Evolutionary conservation across 139 green algal species (phyloP).

Genomic region (Limnomonas spitsbergensis): DNA sequence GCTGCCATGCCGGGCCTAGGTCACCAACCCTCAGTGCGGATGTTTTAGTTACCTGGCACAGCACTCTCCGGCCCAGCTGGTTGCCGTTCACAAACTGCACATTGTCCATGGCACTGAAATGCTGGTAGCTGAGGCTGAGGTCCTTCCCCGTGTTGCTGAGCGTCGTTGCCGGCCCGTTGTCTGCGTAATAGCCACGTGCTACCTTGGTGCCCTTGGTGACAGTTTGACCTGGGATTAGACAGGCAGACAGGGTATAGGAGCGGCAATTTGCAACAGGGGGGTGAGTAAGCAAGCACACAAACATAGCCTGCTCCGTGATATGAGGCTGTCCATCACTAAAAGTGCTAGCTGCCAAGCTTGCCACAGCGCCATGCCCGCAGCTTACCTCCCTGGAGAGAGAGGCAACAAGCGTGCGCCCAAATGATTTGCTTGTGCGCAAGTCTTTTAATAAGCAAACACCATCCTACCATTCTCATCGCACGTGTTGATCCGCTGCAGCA

Average conservation of each 20-base stretch:
- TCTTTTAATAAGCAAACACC: too few relatives aligned
- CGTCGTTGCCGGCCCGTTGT: slow-evolving; percentile 85
- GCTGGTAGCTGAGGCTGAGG: slow-evolving; percentile 54
- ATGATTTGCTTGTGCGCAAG: too few relatives aligned
- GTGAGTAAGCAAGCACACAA: too few relatives aligned
- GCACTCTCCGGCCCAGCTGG: slow-evolving; percentile 47
- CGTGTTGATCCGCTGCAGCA: slow-evolving; percentile 66
- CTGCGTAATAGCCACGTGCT: slow-evolving; percentile 38
- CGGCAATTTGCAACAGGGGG: too few relatives aligned
- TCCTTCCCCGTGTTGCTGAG: slow-evolving; percentile 77
- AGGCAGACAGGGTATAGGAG: neutral
- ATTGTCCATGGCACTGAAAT: slow-evolving; percentile 47
- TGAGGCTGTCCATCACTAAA: too few relatives aligned
- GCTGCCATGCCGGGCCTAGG: too few relatives aligned
- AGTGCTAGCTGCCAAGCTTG: too few relatives aligned
- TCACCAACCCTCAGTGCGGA: too few relatives aligned
- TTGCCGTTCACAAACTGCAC: slow-evolving; percentile 68
- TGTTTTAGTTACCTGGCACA: slow-evolving; percentile 60
- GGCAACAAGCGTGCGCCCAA: too few relatives aligned
- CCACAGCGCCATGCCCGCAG: too few relatives aligned
- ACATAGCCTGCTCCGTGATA: too few relatives aligned
- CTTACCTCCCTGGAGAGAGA: too few relatives aligned
- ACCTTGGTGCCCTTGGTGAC: slow-evolving; percentile 50
- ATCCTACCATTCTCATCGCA: slow-evolving; percentile 64
- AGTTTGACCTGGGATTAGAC: neutral